Base-by-base conservation (phyloP, 148 eudicot genomes). In the Rheum nobile region DNA sequence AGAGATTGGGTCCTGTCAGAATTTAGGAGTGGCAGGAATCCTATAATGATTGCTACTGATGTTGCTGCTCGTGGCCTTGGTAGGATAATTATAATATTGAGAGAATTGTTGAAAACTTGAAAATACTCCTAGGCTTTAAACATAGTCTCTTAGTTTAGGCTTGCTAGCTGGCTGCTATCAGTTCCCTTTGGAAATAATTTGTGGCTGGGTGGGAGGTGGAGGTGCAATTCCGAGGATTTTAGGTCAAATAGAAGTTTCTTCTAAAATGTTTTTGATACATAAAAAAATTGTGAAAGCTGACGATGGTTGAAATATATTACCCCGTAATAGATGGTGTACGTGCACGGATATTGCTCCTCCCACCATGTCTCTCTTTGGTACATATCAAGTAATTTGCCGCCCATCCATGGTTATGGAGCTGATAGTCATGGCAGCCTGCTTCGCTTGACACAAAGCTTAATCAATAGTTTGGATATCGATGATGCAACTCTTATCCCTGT, bases 61-160 rank as follows among this genome's bases (percentile, higher is more conserved):
- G 97, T 96, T 86, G 97, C 99, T 79, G 99, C 99, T 21, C 99
- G 97, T 86, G 99, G 99, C 84, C 99, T 96, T 89, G 99, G 99
- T 96, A 96, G 97, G 99, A 86, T 43, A 21, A 43, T 84, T 79
- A 84, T 75, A 82, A 91, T 86, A 84, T 88, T 84, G 83, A 83
- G 85, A 77, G 70, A 80, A 43, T 70, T 76, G 43, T 4, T 80
- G 76, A 88, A 41, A 41, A 41, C 43, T 5, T 41, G 43, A 41
- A 41, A 81, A 61, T 65, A 47, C 72, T 79, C 63, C 17, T 39
- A 71, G 73, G 50, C 48, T 39, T 38, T 16, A 43, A 41, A 22
- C 70, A 21, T 17, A 77, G 16, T 77, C 76, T 73, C 59, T 74
- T 63, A 80, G 50, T 38, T 78, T 74, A 76, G 88, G 82, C 79